Base-by-base conservation (phyloP, 495 filamentous ascomycete species). In the Echria macrotheca region DNA sequence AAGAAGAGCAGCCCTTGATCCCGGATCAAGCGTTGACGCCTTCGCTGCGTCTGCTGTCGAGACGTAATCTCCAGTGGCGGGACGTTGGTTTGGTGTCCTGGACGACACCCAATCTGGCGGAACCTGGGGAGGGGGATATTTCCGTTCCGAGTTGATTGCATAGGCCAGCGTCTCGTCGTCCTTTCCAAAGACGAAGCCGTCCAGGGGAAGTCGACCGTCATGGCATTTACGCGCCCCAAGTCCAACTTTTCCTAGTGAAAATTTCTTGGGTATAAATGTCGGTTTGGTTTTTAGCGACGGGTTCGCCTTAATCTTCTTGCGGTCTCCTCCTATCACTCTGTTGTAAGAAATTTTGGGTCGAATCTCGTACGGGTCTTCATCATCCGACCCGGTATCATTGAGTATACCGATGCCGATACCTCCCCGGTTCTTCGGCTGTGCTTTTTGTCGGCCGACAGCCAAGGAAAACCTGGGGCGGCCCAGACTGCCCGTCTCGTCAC, bases 351-450 rank as follows among this genome's bases (percentile, higher is more conserved):
- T 91, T 58, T 82, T 82, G 6, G 93, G 93, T 0, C 93, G 91
- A 17, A 97, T 79, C 37, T 87, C 87, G 67, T 96, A 97, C 0
- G 87, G 87, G 58, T 97, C 94, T 59, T 96, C 93, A 47, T 97
- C 91, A 57, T 97, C 93, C n/a, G 93, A 96, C 3, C 89, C 91
- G 14, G 83, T 95, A 51, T 97, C 93, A 58, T 97, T 98, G 43
- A 98, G 66, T 17, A 96, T 71, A 2, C 93, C 93, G 11, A 94
- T 85, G 0, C 93, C 93, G 39, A 98, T 89, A 0, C 84, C 86
- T 39, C 83, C 79, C 23, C 78, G 76, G 5, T 57, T 65, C 43
- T 69, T 77, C 31, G 79, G 78, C 11, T 74, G 70, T 44, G 74
- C 74, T 24, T 68, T 63, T 49, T 65, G 69, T 18, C 60, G 25